phyloP scores from a whole-genome alignment of 148 eudicot genomes.

The Diospyros lotus region DNA sequence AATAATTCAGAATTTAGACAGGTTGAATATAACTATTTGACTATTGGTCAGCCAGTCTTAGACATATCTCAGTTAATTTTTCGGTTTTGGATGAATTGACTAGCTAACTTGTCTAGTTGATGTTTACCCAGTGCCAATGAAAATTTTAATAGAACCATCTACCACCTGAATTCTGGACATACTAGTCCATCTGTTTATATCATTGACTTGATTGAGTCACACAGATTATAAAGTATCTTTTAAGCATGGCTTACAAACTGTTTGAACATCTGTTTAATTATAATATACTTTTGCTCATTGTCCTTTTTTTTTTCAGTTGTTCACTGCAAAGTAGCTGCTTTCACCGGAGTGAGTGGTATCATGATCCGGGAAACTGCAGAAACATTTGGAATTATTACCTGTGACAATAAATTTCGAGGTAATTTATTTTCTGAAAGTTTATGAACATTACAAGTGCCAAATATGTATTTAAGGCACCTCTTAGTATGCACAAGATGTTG shows the following conservation, averaged over 20 bases:
- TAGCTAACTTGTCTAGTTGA: not conserved
- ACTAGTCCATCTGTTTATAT: not conserved
- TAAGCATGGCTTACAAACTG: not conserved
- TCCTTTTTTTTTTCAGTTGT: constrained; percentile 34
- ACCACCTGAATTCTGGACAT: no score
- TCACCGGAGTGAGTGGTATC: constrained; percentile 55
- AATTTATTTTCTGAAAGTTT: not conserved
- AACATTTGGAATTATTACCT: constrained; percentile 73
- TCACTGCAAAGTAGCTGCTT: constrained; percentile 45
- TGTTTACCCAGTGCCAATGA: not conserved
- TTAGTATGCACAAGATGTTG: not conserved
- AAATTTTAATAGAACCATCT: constrained; percentile 1
- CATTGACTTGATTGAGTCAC: not conserved
- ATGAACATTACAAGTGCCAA: not conserved
- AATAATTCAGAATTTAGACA: not conserved
- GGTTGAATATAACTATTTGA: not conserved
- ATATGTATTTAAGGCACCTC: not conserved
- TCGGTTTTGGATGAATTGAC: not conserved
- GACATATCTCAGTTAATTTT: not conserved
- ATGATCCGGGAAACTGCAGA: constrained; percentile 83
- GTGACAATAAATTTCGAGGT: constrained; percentile 64
- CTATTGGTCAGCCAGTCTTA: not conserved
- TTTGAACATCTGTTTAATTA: not conserved
- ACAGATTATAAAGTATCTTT: not conserved
- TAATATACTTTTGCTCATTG: not conserved